Base-by-base conservation (phyloP, 169 alveolate species). In the Cryptosporidium sp. region DNA sequence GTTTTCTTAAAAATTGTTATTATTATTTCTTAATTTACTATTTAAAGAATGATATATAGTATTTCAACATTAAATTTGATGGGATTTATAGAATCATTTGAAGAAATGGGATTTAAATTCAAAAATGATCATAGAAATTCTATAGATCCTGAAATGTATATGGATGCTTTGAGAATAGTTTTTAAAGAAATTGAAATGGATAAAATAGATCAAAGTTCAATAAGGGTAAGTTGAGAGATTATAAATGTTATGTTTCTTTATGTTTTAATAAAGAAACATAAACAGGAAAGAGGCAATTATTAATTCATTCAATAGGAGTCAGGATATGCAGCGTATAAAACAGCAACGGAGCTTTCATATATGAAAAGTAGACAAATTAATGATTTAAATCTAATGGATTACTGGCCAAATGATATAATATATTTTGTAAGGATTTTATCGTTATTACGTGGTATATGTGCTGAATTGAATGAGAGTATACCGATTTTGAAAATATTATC, bases 81-180 rank as follows among this genome's bases (percentile, higher is more conserved):
- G 91, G 96, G 95, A 37, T 69, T 95, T 16, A 92, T 94, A 91
- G 97, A 94, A 71, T 96, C 97, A 6, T 95, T 95, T 45, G 96
- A 95, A 58, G 96, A 95, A 70, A 92, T 95, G 96, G 97, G 97
- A 44, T 95, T 95, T 87, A 65, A 87, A 65, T 94, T 94, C 84
- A 92, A 91, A 56, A 92, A 92, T 52, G 92, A 91, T 71, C 69
- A 70, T 9, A 87, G 91, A 62, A 31, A 87, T 52, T 91, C 92
- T 6, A 85, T 91, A n/a, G 96, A 95, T 68, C 96, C 97, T 0
- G 96, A 95, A 91, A 92, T 94, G 42, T 94, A 93, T 87, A 94
- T 95, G 93, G 96, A 95, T 48, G 96, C 95, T 33, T 62, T 94
- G 56, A 91, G 95, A 61, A 56, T 80, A 21, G 94, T 92, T 21